These are phyloP conservation scores for Ceraceosorus guamensis DNA, from an alignment of 1,284 basidiomycete genomes.

Conservation along the genomic window DNA sequence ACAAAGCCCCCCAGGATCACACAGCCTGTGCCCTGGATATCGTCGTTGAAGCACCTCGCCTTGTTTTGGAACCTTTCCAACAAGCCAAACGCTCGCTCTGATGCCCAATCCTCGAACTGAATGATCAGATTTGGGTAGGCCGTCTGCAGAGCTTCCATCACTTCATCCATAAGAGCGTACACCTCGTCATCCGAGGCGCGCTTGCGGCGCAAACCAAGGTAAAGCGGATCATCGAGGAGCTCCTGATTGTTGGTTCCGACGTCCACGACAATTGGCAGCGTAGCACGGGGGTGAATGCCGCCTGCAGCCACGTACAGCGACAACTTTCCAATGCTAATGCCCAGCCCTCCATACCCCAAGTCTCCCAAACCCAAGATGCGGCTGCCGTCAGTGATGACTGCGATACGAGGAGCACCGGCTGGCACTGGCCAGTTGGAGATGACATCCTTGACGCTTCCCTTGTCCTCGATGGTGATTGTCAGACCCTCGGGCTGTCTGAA, in stretches of 20 bases:
- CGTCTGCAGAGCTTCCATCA: conserved; percentile 63
- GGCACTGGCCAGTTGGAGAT: conserved; percentile 67
- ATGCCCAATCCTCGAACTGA: conserved; percentile 66
- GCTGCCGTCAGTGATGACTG: conserved; percentile 65
- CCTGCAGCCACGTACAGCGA: conserved; percentile 84
- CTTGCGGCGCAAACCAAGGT: conserved; percentile 63
- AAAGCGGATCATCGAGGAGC: conserved; percentile 78
- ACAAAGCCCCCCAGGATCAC: conserved; percentile 86
- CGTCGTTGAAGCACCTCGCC: conserved; percentile 58
- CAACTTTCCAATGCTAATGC: conserved; percentile 86
- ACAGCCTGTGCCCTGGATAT: conserved; percentile 57
- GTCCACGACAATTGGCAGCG: conserved; percentile 68
- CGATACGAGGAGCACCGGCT: conserved; percentile 43
- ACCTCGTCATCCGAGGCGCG: conserved; percentile 47
- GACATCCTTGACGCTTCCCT: conserved; percentile 65
- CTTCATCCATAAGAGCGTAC: conserved; percentile 77
- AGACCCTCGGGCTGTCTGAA: conserved; percentile 66
- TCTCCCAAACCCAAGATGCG: conserved; percentile 89
- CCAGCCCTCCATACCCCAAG: conserved; percentile 64
- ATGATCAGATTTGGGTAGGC: conserved; percentile 68
- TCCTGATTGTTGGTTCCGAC: conserved; percentile 74
- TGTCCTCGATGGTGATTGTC: conserved; percentile 55
- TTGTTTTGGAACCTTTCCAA: conserved; percentile 43
- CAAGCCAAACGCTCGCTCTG: conserved; percentile 45
- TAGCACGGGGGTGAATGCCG: conserved; percentile 75